Percentiles rank a stretch among this genome's conserved stretches.
These are phyloP conservation scores for Sugiyamaella lignohabitans DNA, from an alignment of 805 yeast species.

Conservation along the genomic window DNA sequence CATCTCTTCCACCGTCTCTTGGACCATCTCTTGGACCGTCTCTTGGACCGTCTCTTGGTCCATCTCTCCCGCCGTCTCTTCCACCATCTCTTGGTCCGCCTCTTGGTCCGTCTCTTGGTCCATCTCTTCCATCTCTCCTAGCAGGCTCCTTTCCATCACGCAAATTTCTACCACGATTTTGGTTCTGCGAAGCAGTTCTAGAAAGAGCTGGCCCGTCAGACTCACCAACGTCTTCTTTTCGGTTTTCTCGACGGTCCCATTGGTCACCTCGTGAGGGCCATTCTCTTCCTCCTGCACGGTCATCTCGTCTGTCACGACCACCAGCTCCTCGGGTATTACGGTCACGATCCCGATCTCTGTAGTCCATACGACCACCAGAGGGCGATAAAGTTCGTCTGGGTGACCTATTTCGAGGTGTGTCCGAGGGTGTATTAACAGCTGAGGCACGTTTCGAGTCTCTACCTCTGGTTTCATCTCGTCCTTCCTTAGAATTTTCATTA, in stretches of 20 bases:
- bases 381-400: conserved; percentile 3
- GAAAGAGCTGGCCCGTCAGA: too few relatives aligned
- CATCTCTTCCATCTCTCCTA: not conserved
- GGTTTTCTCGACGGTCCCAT: conserved; percentile 7
- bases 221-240: conserved; percentile 7
- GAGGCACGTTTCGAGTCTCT: not conserved
- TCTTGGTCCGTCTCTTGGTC: not conserved
- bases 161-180: conserved; percentile 2
- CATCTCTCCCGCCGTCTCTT: not conserved
- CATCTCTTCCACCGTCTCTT: not conserved
- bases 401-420: conserved; percentile 2
- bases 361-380: conserved; percentile 4
- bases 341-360: conserved; percentile 7
- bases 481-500: not conserved
- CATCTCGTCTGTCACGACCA: conserved; percentile 3
- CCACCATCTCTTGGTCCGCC: not conserved
- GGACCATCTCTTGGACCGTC: conserved; percentile 4
- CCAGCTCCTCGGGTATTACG: not conserved
- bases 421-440: conserved; percentile 2
- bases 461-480: not conserved
- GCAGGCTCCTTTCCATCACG: conserved; percentile 5
- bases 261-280: conserved; percentile 9
- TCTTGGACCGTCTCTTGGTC: not conserved
- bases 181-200: conserved; percentile 3
- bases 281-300: conserved; percentile 4